These are phyloP conservation scores for Hanseniaspora lindneri DNA, from an alignment of 805 yeast genomes.

Conservation along the genomic window DNA sequence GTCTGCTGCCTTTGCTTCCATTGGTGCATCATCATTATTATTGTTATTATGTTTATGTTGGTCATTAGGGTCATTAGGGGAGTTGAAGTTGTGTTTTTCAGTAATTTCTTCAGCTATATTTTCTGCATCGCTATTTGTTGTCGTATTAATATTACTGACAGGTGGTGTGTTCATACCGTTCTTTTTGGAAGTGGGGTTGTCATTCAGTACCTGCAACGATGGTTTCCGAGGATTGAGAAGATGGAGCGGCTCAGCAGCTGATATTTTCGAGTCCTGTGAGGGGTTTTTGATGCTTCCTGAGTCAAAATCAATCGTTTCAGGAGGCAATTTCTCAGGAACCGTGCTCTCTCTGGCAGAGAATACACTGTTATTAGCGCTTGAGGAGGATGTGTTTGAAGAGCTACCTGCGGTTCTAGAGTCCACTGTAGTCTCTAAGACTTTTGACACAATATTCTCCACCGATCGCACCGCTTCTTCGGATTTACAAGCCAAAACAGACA, in stretches of 20 bases:
- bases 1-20: too few relatives aligned
- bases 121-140: slow-evolving; percentile 10
- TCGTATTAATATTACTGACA: slow-evolving; percentile 4
- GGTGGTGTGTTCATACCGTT: slow-evolving; percentile 10
- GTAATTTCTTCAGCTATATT: not conserved
- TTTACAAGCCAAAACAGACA: not conserved
- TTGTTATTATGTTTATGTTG: not conserved
- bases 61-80: not conserved
- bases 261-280: too few relatives aligned
- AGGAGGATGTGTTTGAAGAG: not conserved
- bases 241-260: too few relatives aligned
- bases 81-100: not conserved
- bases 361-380: not conserved
- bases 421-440: too few relatives aligned
- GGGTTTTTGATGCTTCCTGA: not conserved
- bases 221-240: too few relatives aligned
- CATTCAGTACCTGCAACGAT: too few relatives aligned
- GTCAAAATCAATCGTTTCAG: not conserved
- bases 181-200: too few relatives aligned
- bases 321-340: not conserved
- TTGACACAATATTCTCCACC: too few relatives aligned
- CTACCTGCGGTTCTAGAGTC: not conserved
- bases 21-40: not conserved
- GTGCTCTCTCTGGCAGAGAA: not conserved
- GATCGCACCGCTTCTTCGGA: too few relatives aligned